A percentile compares a stretch with the other conserved stretches of the same genome.
These are phyloP conservation scores for Trametes sanguinea DNA, from an alignment of 768 basidiomycete species.

Conservation along the genomic window DNA sequence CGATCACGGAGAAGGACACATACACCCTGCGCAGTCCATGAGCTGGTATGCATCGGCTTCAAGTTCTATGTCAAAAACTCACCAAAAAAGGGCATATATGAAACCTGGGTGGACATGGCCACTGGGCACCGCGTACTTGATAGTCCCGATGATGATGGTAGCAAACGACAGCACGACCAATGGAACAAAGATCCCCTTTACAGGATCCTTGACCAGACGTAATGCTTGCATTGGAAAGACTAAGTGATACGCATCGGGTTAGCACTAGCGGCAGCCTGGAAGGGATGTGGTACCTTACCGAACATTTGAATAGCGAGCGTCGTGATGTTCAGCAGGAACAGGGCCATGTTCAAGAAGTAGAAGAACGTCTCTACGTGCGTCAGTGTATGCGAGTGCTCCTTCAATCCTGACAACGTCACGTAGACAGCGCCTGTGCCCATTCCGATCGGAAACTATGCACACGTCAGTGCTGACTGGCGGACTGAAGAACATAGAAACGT, in stretches of 20 bases:
- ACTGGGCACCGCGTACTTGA: conserved; percentile 46
- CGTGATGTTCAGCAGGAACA: conserved; percentile 45
- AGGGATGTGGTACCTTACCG: conserved; percentile 32
- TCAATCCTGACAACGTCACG: conserved; percentile 46
- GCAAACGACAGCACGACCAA: conserved; percentile 49
- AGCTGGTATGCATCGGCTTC: not conserved
- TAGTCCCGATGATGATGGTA: conserved; percentile 49
- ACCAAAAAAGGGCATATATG: conserved; percentile 50
- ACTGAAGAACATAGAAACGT: conserved; percentile 21
- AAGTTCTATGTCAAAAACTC: conserved; percentile 10
- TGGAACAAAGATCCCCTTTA: conserved; percentile 48
- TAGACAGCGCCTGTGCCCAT: conserved; percentile 54
- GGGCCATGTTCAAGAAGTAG: conserved; percentile 47
- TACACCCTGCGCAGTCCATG: conserved; percentile 46
- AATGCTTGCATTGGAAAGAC: conserved; percentile 48
- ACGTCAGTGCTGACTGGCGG: conserved; percentile 25
- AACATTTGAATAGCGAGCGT: conserved; percentile 47
- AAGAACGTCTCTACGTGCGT: conserved; percentile 44
- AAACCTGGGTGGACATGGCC: conserved; percentile 38
- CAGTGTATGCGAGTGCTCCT: conserved; percentile 36
- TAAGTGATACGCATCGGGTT: conserved; percentile 19
- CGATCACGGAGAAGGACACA: conserved; percentile 37
- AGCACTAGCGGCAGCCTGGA: not conserved
- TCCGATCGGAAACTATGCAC: conserved; percentile 47
- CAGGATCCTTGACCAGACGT: conserved; percentile 46